Base-by-base conservation (phyloP, 441 rosid species). In the Brassica balearica region DNA sequence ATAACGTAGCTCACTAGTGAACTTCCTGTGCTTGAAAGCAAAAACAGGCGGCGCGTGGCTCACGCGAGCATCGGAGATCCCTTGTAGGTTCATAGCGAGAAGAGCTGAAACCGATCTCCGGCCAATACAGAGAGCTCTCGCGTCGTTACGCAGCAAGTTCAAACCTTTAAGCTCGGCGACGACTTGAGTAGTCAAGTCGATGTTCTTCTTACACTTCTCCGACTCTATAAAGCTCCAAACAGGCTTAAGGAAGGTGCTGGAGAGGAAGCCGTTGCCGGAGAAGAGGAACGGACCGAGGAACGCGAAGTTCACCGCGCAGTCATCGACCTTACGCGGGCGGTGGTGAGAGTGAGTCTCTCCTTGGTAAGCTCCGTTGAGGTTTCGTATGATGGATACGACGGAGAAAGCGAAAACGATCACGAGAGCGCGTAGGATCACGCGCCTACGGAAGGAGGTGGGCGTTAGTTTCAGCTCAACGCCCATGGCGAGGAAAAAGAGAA, bases 71-170 rank as follows among this genome's bases (percentile, higher is more conserved):
- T 90, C 70, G 2, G 71, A 12, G 71, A 91, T 85, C 20, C 98
- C 95, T 71, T 89, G 61, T 32, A 74, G 81, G 34, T 85, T 87
- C 87, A 93, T 75, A 3, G 93, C 91, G 41, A 73, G 64, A 43
- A 85, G 79, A 2, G 92, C 86, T 15, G 88, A 76, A 29, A 84
- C 83, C 9, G 95, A 88, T 73, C 89, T 90, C 73, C 86, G 86
- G 9, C 95, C 93, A 6, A 91, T 86, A 60, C 87, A 91, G 66
- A 91, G 91, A 88, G 92, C 80, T 76, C 84, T 86, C 0, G 82
- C 88, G 65, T 80, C 77, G 59, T 68, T 65, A 77, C 82, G 83
- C 71, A 92, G 46, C 68, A 92, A 65, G 25, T 82, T 77, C 87
- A 81, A 78, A 46, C 65, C 79, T 72, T 71, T 77, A 2, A 93